phyloP scores from a whole-genome alignment of 129 eudicot genomes.

The Flaveria sonorensis region DNA sequence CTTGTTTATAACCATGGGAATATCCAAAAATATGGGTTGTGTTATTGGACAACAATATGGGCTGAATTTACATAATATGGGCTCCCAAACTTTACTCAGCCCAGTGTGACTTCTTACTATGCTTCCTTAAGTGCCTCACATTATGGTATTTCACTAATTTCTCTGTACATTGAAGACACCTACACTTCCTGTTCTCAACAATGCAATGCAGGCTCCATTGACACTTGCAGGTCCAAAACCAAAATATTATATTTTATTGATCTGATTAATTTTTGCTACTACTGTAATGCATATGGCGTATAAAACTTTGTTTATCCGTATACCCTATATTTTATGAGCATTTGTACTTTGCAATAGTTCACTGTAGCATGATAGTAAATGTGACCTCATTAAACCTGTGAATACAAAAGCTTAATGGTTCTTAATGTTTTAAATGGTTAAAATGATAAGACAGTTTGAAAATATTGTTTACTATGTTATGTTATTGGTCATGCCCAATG shows the following conservation, averaged over 20 bases:
- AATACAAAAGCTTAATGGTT: background rate
- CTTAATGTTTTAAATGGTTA: background rate
- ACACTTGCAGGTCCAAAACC: slow-evolving; percentile 21
- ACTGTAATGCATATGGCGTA: slow-evolving; percentile 1
- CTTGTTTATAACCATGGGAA: background rate
- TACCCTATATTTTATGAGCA: slow-evolving; percentile 19
- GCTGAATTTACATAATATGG: slow-evolving; percentile 58
- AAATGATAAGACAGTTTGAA: background rate
- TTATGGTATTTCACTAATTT: slow-evolving; percentile 66
- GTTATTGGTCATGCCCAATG: background rate
- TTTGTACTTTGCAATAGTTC: slow-evolving; percentile 17
- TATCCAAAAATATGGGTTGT: background rate
- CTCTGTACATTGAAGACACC: slow-evolving; percentile 65
- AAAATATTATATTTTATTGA: background rate
- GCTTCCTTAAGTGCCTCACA: slow-evolving; percentile 81
- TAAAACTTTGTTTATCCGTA: slow-evolving; percentile 15
- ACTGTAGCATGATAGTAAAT: slow-evolving; percentile 10
- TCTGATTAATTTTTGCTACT: background rate
- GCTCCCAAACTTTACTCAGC: slow-evolving; percentile 68
- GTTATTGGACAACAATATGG: slow-evolving; percentile 2
- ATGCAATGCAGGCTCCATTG: slow-evolving; percentile 12
- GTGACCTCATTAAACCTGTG: slow-evolving; percentile 1
- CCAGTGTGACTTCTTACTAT: slow-evolving; percentile 70
- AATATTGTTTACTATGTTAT: slow-evolving; percentile 1
- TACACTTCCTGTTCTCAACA: slow-evolving; percentile 45